Conservation (phyloP, 768 basidiomycete species). For the Mycena pura region DNA sequence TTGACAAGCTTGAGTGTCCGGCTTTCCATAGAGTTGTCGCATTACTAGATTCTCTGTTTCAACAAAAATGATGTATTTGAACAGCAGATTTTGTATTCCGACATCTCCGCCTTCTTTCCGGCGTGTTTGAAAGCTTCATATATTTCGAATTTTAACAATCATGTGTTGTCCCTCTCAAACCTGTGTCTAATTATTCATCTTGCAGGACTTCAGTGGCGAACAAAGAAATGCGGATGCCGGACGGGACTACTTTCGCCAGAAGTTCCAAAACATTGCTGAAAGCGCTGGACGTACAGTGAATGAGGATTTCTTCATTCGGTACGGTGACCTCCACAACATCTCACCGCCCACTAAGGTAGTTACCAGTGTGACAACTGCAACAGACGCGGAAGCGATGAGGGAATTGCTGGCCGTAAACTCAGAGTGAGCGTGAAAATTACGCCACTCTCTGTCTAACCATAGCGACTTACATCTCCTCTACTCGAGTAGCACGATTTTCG, state of each 20-base stretch:
- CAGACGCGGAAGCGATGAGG: conserved; percentile 84
- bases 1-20: no score
- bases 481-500: no score
- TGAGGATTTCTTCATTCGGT: conserved; percentile 93
- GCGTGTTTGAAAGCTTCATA: conserved; percentile 47
- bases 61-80: conserved; percentile 96
- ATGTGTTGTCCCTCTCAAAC: conserved; percentile 4
- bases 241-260: conserved; percentile 86
- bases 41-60: conserved; percentile 81
- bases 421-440: no score
- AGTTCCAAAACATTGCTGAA: conserved; percentile 80
- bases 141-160: background rate
- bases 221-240: conserved; percentile 75
- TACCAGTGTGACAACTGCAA: conserved; percentile 82
- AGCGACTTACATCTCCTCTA: no score
- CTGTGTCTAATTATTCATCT: no score
- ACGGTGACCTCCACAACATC: conserved; percentile 42
- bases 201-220: conserved; percentile 85
- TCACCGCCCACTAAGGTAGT: background rate
- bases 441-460: no score
- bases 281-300: conserved; percentile 84
- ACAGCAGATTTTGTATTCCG: conserved; percentile 77
- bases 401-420: conserved; percentile 97
- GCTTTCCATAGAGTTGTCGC: no score
- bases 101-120: conserved; percentile 89